phyloP scores from a whole-genome alignment of 495 filamentous ascomycete species.

The Neurospora terricola region DNA sequence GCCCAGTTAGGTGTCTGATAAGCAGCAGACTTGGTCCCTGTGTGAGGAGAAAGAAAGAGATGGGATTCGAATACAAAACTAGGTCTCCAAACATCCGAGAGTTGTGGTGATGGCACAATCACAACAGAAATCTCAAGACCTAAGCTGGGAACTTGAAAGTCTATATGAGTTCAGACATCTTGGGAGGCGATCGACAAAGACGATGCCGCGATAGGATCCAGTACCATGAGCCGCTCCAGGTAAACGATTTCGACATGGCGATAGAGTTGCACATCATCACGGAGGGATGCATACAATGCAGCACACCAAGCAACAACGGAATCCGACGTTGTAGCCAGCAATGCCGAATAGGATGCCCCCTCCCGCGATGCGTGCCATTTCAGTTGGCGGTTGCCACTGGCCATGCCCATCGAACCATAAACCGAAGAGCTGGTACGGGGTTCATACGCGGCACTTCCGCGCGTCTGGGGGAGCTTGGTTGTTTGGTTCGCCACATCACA shows the following conservation, averaged over 20 bases:
- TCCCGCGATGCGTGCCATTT: neutral
- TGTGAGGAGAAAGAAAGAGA: neutral
- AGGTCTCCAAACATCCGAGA: neutral
- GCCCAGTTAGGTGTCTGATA: neutral
- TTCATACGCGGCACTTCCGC: neutral
- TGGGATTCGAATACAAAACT: neutral
- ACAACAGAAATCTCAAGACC: neutral
- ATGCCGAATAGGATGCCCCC: neutral
- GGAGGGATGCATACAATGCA: neutral
- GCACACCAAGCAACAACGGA: neutral
- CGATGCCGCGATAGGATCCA: neutral
- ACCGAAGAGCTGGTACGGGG: neutral
- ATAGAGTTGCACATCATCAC: conserved; percentile 4
- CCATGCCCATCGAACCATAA: neutral
- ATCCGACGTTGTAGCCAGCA: neutral
- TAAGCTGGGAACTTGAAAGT: neutral
- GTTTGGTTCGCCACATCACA: neutral
- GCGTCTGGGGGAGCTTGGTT: neutral
- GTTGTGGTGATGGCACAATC: neutral
- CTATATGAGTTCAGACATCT: neutral
- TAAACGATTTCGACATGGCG: neutral
- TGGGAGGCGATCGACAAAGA: neutral
- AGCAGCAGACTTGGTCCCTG: neutral
- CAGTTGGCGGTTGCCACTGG: neutral
- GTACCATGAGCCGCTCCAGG: neutral